Base-by-base conservation (phyloP, 495 filamentous ascomycete species). In the Tetracladium setigerum region DNA sequence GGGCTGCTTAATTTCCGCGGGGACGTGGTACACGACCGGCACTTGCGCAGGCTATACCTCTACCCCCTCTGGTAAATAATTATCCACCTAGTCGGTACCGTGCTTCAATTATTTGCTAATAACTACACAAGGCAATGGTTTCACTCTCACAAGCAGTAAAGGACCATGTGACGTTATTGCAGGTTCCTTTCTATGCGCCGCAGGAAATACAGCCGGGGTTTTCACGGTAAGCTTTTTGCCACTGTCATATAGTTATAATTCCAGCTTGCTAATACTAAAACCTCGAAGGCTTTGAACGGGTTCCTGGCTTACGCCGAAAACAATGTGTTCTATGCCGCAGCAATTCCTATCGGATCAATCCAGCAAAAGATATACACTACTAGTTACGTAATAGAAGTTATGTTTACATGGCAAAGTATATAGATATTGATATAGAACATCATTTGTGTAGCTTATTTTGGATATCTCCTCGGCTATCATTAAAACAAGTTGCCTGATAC, bases 1-100 rank as follows among this genome's bases (percentile, higher is more conserved):
- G n/a, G 84, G 84, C 30, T 89, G 83, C 53, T 65, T 89, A 49
- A 87, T 87, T 62, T 79, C 78, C 53, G 66, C 61, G 8, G 84
- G 84, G 10, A 76, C 71, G 2, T 89, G 84, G 84, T 89, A 79
- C 56, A 68, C 69, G 0, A 71, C 68, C 12, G 84, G 84, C 0
- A 83, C 82, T 1, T 87, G 83, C 58, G 84, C 84, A 5, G 82
- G 77, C 7, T 86, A 80, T 64, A 78, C 71, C 4, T 71, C 77
- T 1, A 66, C 73, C 31, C 50, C 62, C 0, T 68, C 73, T 35
- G 74, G 73, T 74, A 46, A 17, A 24, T 19, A 13, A 13, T 30
- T 5, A 4, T 30, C 35, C 17, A 31, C 9, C 1, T 14, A 19
- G 4, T 3, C 31, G 42, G n/a, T n/a, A n/a, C n/a, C n/a, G n/a